phyloP scores from a whole-genome alignment of 2,329 filamentous ascomycete species.

The Pseudomassariella vexata region DNA sequence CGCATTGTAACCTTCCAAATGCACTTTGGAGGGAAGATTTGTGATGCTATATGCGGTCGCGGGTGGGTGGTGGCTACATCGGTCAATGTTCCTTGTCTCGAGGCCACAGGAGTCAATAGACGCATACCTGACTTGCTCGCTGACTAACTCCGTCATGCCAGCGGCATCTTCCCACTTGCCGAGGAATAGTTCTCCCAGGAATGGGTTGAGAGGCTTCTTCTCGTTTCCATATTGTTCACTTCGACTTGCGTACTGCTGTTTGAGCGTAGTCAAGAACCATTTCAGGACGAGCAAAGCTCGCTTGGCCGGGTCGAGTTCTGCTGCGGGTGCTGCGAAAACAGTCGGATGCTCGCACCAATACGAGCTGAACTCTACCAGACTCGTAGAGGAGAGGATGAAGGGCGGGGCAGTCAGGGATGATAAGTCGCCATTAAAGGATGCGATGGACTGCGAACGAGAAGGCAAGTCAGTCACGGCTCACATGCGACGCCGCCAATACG shows the following conservation, averaged over 20 bases:
- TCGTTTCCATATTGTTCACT: constrained; percentile 39
- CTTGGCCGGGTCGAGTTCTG: constrained; percentile 34
- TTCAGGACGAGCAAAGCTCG: constrained; percentile 40
- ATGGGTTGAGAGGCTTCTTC: constrained; percentile 48
- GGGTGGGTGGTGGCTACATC: constrained; percentile 40
- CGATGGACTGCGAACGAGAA: constrained; percentile 24
- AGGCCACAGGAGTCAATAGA: no score
- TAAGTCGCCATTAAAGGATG: constrained; percentile 41
- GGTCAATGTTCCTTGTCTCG: no score
- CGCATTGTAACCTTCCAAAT: constrained; percentile 43
- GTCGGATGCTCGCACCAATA: constrained; percentile 44
- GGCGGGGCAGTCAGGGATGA: constrained; percentile 46
- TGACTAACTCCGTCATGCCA: constrained; percentile 23
- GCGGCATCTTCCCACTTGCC: constrained; percentile 22
- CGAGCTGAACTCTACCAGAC: constrained; percentile 42
- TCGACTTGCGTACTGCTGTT: constrained; percentile 40
- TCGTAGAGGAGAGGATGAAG: constrained; percentile 41
- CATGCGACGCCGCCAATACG: no score
- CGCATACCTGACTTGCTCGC: constrained; percentile 40
- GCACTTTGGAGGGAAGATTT: constrained; percentile 35
- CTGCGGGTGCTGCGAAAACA: constrained; percentile 41
- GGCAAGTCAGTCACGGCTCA: background rate
- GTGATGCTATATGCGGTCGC: constrained; percentile 46
- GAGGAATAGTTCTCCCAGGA: constrained; percentile 44
- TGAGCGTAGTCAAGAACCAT: constrained; percentile 40